Conservation (phyloP, 2,329 filamentous ascomycete species). For the Decorospora gaudefroyi region DNA sequence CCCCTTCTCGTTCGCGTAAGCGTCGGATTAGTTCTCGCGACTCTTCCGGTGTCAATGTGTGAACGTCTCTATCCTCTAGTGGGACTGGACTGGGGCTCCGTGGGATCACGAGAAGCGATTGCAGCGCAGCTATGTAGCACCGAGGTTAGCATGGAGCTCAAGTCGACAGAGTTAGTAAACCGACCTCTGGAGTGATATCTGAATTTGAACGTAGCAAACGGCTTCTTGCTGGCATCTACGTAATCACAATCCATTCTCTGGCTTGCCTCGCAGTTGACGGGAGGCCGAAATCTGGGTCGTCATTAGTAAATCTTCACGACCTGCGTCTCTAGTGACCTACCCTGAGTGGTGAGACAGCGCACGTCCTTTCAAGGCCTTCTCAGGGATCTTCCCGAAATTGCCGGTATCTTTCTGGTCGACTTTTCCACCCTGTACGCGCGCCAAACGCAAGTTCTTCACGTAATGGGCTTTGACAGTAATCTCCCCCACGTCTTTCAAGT, state of each 20-base stretch:
- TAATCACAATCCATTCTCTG: background rate
- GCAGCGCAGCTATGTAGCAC: conserved; percentile 25
- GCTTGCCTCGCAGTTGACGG: background rate
- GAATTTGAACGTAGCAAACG: conserved; percentile 26
- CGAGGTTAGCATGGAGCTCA: background rate
- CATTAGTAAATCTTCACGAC: background rate
- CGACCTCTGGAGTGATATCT: conserved; percentile 28
- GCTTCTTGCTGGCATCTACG: background rate
- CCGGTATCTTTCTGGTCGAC: background rate
- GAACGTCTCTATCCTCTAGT: conserved; percentile 20
- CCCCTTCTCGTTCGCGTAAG: conserved; percentile 12
- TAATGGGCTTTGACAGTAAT: conserved; percentile 19
- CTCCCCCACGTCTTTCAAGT: conserved; percentile 17
- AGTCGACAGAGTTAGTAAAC: too few relatives aligned
- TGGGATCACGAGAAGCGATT: conserved; percentile 41
- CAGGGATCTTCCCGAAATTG: conserved; percentile 11
- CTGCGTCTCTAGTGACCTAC: background rate
- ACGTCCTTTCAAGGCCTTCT: conserved; percentile 31
- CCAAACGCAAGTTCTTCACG: conserved; percentile 4
- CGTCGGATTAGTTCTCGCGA: conserved; percentile 24
- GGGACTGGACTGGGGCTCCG: conserved; percentile 33
- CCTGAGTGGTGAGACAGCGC: conserved; percentile 20
- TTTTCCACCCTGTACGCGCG: background rate
- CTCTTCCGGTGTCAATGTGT: conserved; percentile 19
- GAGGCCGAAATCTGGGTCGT: background rate